Conservation (phyloP, 805 yeast species). For the Hanseniaspora occidentalis region DNA sequence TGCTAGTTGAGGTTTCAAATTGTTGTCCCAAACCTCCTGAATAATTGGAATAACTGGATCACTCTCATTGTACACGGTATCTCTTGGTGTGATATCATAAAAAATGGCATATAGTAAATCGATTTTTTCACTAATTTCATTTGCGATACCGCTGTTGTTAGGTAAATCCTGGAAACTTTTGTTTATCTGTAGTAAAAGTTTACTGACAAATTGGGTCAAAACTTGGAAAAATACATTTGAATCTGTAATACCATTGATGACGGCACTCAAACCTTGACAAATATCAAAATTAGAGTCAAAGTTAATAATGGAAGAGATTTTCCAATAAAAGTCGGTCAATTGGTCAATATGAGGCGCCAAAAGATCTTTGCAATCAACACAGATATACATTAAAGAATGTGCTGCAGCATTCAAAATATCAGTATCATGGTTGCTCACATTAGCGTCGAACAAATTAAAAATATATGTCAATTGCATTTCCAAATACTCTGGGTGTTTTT, state of each 20-base stretch:
- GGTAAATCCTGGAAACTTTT: conserved; percentile 14
- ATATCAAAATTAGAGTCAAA: conserved; percentile 62
- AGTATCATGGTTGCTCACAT: conserved; percentile 13
- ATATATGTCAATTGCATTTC: conserved; percentile 79
- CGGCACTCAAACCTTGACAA: conserved; percentile 82
- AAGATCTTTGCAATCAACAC: conserved; percentile 73
- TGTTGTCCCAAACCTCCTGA: conserved; percentile 2
- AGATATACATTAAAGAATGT: conserved; percentile 85
- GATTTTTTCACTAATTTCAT: conserved; percentile 38
- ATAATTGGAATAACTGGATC: conserved; percentile 2
- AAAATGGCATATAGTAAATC: conserved; percentile 26
- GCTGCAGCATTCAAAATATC: conserved; percentile 73
- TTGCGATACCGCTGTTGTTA: conserved; percentile 14
- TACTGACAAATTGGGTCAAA: conserved; percentile 49
- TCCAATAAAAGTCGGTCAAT: conserved; percentile 58
- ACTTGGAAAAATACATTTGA: conserved; percentile 33
- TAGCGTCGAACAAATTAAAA: conserved; percentile 50
- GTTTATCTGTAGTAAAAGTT: conserved; percentile 45
- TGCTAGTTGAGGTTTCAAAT: conserved; percentile 2
- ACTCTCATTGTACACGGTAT: neutral
- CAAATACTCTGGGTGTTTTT: conserved; percentile 60
- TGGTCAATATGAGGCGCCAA: conserved; percentile 62
- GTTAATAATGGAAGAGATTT: conserved; percentile 43
- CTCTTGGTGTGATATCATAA: conserved; percentile 5
- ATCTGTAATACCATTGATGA: conserved; percentile 48